These are phyloP conservation scores for Puccinia coronata DNA, from an alignment of 1,284 basidiomycete species.

Conservation along the genomic window DNA sequence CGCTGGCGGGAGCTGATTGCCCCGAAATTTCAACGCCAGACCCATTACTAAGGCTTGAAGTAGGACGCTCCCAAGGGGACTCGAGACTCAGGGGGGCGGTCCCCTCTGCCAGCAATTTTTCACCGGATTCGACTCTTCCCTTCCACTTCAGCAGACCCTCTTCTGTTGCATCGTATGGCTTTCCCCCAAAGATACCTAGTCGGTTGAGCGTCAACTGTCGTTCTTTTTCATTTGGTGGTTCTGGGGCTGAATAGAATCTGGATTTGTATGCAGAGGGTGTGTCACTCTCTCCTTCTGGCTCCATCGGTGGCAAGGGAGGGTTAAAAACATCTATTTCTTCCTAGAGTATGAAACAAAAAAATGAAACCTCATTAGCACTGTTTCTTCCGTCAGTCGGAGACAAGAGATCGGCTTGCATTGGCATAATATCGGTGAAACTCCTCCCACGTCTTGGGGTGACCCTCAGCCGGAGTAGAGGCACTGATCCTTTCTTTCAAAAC, in stretches of 20 bases:
- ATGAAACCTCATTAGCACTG: neutral
- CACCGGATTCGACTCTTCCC: slow-evolving; percentile 10
- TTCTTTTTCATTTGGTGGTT: slow-evolving; percentile 51
- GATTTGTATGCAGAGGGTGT: slow-evolving; percentile 51
- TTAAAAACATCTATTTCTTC: slow-evolving; percentile 44
- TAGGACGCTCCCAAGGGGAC: slow-evolving; percentile 21
- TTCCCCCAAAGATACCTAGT: slow-evolving; percentile 53
- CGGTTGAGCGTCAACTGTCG: slow-evolving; percentile 54
- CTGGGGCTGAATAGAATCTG: slow-evolving; percentile 50
- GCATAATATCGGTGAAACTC: slow-evolving; percentile 53
- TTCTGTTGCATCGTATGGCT: slow-evolving; percentile 31
- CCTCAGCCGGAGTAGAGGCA: slow-evolving; percentile 53
- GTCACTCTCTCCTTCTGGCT: neutral
- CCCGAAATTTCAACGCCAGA: neutral
- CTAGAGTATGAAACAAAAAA: neutral
- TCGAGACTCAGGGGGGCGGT: slow-evolving; percentile 28
- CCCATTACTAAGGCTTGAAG: neutral
- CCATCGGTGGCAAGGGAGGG: slow-evolving; percentile 41
- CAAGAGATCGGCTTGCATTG: slow-evolving; percentile 47
- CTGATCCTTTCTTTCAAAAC: slow-evolving; percentile 47
- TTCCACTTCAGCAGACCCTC: slow-evolving; percentile 9
- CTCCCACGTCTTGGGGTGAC: slow-evolving; percentile 54
- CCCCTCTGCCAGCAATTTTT: slow-evolving; percentile 26
- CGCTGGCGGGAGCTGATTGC: neutral
- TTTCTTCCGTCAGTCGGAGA: neutral